phyloP scores from a whole-genome alignment of 148 eudicot genomes.

The Fagopyrum homotropicum region DNA sequence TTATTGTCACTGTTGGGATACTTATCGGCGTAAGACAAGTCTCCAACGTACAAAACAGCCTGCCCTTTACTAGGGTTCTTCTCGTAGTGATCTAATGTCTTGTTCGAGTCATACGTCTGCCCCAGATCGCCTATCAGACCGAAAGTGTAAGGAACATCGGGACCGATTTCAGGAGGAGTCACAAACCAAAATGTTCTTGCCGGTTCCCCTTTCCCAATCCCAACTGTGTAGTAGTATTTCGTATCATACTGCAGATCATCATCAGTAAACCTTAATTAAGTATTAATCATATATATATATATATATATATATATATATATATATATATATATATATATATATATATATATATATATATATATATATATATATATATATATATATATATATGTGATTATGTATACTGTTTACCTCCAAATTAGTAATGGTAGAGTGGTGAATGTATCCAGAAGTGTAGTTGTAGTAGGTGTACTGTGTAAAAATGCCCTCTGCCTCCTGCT shows the following conservation, averaged over 20 bases:
- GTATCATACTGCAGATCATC: conserved; percentile 34
- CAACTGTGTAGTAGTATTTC: conserved; percentile 38
- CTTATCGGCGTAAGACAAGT: conserved; percentile 29
- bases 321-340: too few relatives aligned
- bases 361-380: too few relatives aligned
- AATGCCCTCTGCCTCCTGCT: conserved; percentile 14
- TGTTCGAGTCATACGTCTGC: conserved; percentile 26
- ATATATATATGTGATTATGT: too few relatives aligned
- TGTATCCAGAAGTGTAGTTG: conserved; percentile 6
- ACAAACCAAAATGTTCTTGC: too few relatives aligned
- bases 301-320: too few relatives aligned
- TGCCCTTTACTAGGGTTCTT: conserved; percentile 20
- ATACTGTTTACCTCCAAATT: too few relatives aligned
- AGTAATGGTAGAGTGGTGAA: too few relatives aligned
- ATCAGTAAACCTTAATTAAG: not conserved
- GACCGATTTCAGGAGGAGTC: too few relatives aligned
- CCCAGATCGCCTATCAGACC: conserved; percentile 38
- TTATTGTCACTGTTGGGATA: conserved; percentile 19
- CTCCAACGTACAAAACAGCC: conserved; percentile 25
- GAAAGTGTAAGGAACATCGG: not conserved
- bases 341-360: too few relatives aligned
- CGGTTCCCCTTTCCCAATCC: conserved; percentile 19
- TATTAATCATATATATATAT: not conserved
- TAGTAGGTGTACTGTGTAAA: conserved; percentile 23
- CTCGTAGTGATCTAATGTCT: conserved; percentile 24